Conservation (phyloP, 768 basidiomycete species). For the Leccinum subgranulosum region DNA sequence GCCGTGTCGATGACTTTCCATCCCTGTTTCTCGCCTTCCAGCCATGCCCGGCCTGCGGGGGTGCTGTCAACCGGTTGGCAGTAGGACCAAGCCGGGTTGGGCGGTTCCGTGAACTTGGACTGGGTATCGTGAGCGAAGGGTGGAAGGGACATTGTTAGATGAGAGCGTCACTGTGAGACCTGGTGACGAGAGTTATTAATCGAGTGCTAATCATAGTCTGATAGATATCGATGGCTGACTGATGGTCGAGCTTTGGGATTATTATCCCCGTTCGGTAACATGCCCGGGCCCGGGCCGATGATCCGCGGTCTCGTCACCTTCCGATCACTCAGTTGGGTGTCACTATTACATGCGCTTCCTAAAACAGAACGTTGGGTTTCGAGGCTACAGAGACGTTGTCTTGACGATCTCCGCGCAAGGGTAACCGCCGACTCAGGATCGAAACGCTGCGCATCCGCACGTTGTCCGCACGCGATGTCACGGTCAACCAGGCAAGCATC, state of each 20-base stretch:
- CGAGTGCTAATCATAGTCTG: not conserved
- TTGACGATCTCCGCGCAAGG: no score
- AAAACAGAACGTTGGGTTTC: no score
- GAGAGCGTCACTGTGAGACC: not conserved
- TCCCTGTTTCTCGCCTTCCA: conserved; percentile 33
- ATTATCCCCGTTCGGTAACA: no score
- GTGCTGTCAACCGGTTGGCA: conserved; percentile 29
- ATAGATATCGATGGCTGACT: not conserved
- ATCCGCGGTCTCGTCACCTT: no score
- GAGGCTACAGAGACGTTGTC: no score
- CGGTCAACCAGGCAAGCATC: no score
- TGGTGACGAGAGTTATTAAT: not conserved
- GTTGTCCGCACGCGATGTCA: no score
- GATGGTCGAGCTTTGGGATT: not conserved
- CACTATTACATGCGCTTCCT: no score
- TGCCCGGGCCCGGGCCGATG: no score
- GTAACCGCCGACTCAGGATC: no score
- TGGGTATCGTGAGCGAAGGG: conserved; percentile 20
- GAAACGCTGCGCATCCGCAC: no score
- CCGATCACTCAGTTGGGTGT: no score
- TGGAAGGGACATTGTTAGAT: conserved; percentile 26
- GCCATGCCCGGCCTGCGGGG: conserved; percentile 31
- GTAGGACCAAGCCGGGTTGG: conserved; percentile 29
- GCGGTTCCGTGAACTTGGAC: conserved; percentile 27
- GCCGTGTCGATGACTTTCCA: conserved; percentile 34